Evolutionary conservation across 352 stramenopile genomes (phyloP).

Genomic region (Phytophthora nicotianae): DNA sequence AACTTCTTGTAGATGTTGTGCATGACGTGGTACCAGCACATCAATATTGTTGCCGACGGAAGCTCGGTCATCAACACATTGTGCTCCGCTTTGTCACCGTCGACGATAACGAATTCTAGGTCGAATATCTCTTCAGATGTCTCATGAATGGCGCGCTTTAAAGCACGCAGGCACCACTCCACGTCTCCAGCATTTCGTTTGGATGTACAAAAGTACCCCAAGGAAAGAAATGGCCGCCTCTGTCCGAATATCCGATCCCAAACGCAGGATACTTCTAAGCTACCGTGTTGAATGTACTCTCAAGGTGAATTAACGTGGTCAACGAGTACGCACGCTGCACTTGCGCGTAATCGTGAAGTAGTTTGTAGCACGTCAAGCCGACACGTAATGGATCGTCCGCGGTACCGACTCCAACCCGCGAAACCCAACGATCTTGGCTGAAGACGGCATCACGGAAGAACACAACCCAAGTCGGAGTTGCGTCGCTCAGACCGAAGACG

Average conservation of each 20-base stretch:
- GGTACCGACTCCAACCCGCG: background rate
- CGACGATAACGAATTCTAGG: background rate
- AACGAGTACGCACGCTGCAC: background rate
- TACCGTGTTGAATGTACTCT: constrained; percentile 1
- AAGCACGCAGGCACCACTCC: background rate
- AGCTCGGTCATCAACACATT: background rate
- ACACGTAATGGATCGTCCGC: background rate
- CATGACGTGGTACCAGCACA: constrained; percentile 5
- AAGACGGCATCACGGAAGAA: background rate
- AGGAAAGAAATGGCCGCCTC: background rate
- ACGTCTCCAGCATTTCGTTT: background rate
- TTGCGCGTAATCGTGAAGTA: background rate
- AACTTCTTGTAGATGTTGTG: background rate
- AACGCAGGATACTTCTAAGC: background rate
- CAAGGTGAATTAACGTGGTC: background rate
- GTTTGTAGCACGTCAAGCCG: constrained; percentile 2
- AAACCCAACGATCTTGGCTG: background rate
- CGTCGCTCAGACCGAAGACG: background rate
- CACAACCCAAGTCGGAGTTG: background rate
- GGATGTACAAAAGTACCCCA: background rate
- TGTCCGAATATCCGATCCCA: background rate
- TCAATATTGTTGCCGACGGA: background rate
- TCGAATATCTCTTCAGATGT: background rate
- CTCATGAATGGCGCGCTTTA: background rate
- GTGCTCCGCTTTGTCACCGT: background rate